Conservation (phyloP, 2,329 filamentous ascomycete species). For the Pezicula neosporulosa region DNA sequence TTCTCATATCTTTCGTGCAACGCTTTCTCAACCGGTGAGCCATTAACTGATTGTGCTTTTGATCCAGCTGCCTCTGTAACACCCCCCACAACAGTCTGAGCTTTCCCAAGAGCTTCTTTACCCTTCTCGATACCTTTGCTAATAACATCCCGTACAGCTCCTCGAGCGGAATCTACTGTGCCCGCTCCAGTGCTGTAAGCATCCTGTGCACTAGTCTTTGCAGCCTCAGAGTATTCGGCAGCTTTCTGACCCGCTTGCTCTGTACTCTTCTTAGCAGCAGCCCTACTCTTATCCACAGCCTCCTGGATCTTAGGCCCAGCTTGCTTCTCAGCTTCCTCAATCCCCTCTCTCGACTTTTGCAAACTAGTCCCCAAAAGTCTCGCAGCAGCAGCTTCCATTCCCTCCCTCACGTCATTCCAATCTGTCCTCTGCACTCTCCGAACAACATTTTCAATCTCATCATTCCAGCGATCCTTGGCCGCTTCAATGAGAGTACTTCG, state of each 20-base stretch:
- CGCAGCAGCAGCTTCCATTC: slow-evolving; percentile 46
- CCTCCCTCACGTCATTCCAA: slow-evolving; percentile 60
- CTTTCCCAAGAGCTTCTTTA: slow-evolving; percentile 33
- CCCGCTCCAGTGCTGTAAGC: slow-evolving; percentile 29
- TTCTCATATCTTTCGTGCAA: slow-evolving; percentile 50
- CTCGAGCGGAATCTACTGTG: slow-evolving; percentile 36
- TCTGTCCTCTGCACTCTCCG: slow-evolving; percentile 63
- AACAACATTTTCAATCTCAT: slow-evolving; percentile 65
- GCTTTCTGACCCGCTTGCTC: slow-evolving; percentile 19
- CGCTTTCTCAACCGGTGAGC: slow-evolving; percentile 38
- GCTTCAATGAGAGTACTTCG: slow-evolving; percentile 58
- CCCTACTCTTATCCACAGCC: slow-evolving; percentile 34
- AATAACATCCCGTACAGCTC: slow-evolving; percentile 31
- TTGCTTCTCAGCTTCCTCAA: slow-evolving; percentile 24
- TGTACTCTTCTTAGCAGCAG: slow-evolving; percentile 23
- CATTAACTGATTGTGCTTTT: slow-evolving; percentile 33
- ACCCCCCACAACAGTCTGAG: slow-evolving; percentile 32
- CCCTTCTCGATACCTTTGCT: slow-evolving; percentile 28
- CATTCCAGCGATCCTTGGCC: slow-evolving; percentile 76
- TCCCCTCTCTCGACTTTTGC: slow-evolving; percentile 24
- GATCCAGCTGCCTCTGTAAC: slow-evolving; percentile 34
- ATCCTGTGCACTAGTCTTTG: slow-evolving; percentile 13
- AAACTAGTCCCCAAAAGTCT: slow-evolving; percentile 32
- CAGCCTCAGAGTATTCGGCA: slow-evolving; percentile 17
- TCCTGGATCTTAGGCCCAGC: slow-evolving; percentile 32